These are phyloP conservation scores for Fusarium miscanthi DNA, from an alignment of 2,329 filamentous ascomycete genomes.

Conservation along the genomic window DNA sequence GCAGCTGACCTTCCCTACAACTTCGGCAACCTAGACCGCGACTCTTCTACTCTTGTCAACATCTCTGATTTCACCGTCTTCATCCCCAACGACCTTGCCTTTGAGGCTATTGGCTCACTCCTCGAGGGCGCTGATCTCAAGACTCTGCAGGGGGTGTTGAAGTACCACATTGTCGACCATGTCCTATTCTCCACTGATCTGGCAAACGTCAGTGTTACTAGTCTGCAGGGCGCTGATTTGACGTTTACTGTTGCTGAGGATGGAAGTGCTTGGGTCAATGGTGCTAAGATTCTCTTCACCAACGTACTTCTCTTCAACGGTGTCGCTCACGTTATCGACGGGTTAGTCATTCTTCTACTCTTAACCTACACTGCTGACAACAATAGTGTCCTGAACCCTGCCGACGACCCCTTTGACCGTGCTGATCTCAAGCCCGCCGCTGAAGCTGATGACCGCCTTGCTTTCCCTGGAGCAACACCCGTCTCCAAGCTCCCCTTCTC, in stretches of 20 bases:
- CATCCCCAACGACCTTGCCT: slow-evolving; percentile 44
- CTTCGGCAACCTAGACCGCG: slow-evolving; percentile 40
- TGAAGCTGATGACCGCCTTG: slow-evolving; percentile 40
- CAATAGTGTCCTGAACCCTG: slow-evolving; percentile 43
- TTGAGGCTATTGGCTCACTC: slow-evolving; percentile 46
- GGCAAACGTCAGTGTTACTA: slow-evolving; percentile 43
- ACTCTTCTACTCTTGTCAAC: slow-evolving; percentile 36
- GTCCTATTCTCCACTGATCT: slow-evolving; percentile 47
- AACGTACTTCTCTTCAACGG: slow-evolving; percentile 49
- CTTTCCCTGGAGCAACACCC: slow-evolving; percentile 42
- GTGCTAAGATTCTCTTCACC: slow-evolving; percentile 47
- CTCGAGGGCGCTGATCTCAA: slow-evolving; percentile 36
- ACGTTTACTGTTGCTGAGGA: slow-evolving; percentile 47
- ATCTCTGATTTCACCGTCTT: slow-evolving; percentile 50
- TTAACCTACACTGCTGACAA: neutral
- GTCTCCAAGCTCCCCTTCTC: slow-evolving; percentile 46
- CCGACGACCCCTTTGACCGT: slow-evolving; percentile 40
- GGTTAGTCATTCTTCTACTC: slow-evolving; percentile 21
- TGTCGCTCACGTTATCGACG: slow-evolving; percentile 49
- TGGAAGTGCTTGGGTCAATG: slow-evolving; percentile 48
- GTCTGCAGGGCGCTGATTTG: slow-evolving; percentile 39
- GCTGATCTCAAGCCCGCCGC: slow-evolving; percentile 38
- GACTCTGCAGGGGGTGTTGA: slow-evolving; percentile 45
- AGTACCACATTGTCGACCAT: slow-evolving; percentile 48
- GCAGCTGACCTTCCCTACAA: slow-evolving; percentile 43